Conservation (phyloP, 306 rosid species). For the Medicago arabica region DNA sequence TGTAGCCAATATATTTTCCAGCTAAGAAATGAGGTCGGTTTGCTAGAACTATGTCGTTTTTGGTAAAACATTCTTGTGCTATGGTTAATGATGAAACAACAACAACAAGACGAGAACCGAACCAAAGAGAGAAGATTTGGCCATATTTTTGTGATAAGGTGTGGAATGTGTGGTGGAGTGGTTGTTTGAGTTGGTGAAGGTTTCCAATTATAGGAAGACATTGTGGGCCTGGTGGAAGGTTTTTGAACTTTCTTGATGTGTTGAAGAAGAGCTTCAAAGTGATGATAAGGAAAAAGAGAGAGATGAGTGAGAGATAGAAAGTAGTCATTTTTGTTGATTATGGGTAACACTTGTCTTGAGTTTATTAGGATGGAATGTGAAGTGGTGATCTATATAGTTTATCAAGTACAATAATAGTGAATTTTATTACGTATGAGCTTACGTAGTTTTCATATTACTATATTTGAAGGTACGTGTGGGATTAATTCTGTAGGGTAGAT, state of each 20-base stretch:
- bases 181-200: conserved; percentile 54
- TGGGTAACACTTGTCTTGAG: background rate
- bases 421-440: background rate
- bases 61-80: conserved; percentile 65
- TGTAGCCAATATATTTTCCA: conserved; percentile 53
- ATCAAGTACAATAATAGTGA: background rate
- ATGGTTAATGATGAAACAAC: conserved; percentile 47
- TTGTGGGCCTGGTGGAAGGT: conserved; percentile 66
- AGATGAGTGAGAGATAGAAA: conserved; percentile 3
- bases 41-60: conserved; percentile 60
- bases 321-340: background rate
- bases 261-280: conserved; percentile 32
- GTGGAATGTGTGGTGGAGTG: conserved; percentile 46
- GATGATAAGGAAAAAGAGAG: conserved; percentile 17
- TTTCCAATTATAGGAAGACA: conserved; percentile 64
- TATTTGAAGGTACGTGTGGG: background rate
- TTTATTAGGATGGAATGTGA: background rate
- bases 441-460: background rate
- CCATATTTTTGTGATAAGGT: conserved; percentile 54
- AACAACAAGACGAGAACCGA: conserved; percentile 45
- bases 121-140: conserved; percentile 38
- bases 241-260: conserved; percentile 9
- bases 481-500: no score
- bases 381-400: background rate
- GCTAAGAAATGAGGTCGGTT: conserved; percentile 50